A percentile compares a stretch with the other conserved stretches of the same genome.
Conservation (phyloP, 441 rosid species). For the Gossypium schwendimanii region DNA sequence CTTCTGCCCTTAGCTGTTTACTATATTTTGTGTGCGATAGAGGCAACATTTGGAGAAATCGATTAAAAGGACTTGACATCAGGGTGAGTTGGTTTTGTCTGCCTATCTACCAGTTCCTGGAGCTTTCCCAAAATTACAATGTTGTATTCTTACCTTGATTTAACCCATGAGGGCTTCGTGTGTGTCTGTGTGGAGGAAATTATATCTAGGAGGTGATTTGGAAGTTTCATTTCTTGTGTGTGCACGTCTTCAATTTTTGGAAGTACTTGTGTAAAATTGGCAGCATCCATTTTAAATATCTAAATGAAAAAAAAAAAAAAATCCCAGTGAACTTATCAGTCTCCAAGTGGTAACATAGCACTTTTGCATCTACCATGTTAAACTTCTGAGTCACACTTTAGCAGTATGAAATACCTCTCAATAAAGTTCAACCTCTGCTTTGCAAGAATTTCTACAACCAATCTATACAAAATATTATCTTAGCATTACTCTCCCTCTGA, state of each 20-base stretch:
- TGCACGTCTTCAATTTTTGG: neutral
- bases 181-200: neutral
- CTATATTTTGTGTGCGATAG: conserved; percentile 92
- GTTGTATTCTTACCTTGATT: neutral
- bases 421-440: neutral
- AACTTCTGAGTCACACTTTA: neutral
- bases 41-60: conserved; percentile 71
- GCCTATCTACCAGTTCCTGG: neutral
- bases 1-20: conserved; percentile 94
- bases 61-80: conserved; percentile 91
- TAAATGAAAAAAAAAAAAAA: neutral
- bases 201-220: neutral
- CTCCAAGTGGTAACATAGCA: neutral
- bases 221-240: neutral
- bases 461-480: neutral
- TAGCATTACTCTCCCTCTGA: neutral
- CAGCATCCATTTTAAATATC: neutral
- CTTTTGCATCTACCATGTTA: neutral
- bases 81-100: conserved; percentile 54
- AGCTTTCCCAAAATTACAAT: neutral
- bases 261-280: neutral
- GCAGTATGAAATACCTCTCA: neutral
- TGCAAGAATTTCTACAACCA: neutral
- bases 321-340: neutral
- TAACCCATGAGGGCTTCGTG: neutral